Evolutionary conservation across 1,139 yeast genomes (phyloP).

Genomic region (Eremothecium cymbalariae): DNA sequence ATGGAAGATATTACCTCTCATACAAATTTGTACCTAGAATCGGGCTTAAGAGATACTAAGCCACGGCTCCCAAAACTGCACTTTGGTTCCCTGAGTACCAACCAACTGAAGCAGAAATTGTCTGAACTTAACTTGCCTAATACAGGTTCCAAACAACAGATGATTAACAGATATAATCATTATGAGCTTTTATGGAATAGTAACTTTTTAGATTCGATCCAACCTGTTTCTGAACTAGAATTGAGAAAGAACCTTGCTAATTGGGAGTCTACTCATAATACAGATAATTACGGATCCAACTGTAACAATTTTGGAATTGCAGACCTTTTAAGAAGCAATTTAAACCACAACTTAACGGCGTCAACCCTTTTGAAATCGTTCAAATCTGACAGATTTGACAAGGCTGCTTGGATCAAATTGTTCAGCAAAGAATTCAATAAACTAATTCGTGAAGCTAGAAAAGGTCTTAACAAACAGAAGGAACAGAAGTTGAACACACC

Average conservation of each 20-base stretch:
- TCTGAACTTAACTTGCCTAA: slow-evolving; percentile 48
- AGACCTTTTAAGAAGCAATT: slow-evolving; percentile 20
- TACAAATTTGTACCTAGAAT: slow-evolving; percentile 22
- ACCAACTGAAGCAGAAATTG: slow-evolving; percentile 57
- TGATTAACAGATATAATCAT: slow-evolving; percentile 69
- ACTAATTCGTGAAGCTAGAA: slow-evolving; percentile 45
- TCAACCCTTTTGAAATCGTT: slow-evolving; percentile 21
- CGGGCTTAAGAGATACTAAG: slow-evolving; percentile 13
- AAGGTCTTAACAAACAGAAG: slow-evolving; percentile 25
- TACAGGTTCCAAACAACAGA: slow-evolving; percentile 51
- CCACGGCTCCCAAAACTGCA: slow-evolving; percentile 50
- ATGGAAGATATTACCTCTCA: slow-evolving; percentile 11
- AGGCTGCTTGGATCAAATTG: slow-evolving; percentile 43
- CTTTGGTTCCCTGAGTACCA: slow-evolving; percentile 49
- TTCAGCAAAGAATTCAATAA: slow-evolving; percentile 46
- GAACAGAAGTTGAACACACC: slow-evolving; percentile 8
- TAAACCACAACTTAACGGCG: slow-evolving; percentile 17
- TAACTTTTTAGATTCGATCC: slow-evolving; percentile 59
- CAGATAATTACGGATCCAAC: slow-evolving; percentile 14
- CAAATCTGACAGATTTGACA: slow-evolving; percentile 34
- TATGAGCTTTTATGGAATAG: slow-evolving; percentile 77
- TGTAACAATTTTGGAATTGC: slow-evolving; percentile 12
- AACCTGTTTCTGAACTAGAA: slow-evolving; percentile 51
- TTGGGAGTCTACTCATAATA: slow-evolving; percentile 52
- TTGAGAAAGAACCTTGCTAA: slow-evolving; percentile 48